phyloP scores from a whole-genome alignment of 2,329 filamentous ascomycete genomes.

The Diaporthe caulivora region DNA sequence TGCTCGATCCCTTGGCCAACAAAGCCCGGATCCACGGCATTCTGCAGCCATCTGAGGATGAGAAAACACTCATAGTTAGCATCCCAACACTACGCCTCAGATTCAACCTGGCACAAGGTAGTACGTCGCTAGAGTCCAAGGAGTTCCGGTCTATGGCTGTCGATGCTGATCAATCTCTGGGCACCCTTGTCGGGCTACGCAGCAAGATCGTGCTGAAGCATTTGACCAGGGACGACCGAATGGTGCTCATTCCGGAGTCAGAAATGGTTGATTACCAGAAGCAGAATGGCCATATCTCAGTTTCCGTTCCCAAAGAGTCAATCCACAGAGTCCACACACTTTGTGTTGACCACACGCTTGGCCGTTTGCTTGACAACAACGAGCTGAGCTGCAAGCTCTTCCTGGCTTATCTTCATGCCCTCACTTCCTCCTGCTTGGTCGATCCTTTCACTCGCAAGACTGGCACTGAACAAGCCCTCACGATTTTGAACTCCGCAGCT shows the following conservation, averaged over 20 bases:
- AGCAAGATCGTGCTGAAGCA: slow-evolving; percentile 61
- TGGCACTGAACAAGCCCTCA: slow-evolving; percentile 66
- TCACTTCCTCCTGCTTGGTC: slow-evolving; percentile 64
- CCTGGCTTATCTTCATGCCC: slow-evolving; percentile 64
- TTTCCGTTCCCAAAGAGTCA: slow-evolving; percentile 48
- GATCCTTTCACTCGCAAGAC: slow-evolving; percentile 62
- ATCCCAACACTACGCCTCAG: slow-evolving; percentile 61
- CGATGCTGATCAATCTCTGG: slow-evolving; percentile 59
- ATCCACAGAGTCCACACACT: slow-evolving; percentile 55
- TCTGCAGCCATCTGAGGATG: slow-evolving; percentile 35
- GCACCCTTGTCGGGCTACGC: slow-evolving; percentile 60
- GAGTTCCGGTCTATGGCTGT: slow-evolving; percentile 64
- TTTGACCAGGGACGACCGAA: slow-evolving; percentile 44
- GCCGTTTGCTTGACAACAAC: slow-evolving; percentile 63
- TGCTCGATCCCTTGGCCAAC: slow-evolving; percentile 54
- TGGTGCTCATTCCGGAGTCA: slow-evolving; percentile 53
- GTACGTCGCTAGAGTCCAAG: slow-evolving; percentile 53
- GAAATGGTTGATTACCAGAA: slow-evolving; percentile 45
- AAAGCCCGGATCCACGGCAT: slow-evolving; percentile 50
- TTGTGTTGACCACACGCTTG: slow-evolving; percentile 61
- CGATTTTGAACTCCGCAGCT: slow-evolving; percentile 61
- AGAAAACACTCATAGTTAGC: slow-evolving; percentile 50
- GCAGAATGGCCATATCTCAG: slow-evolving; percentile 47
- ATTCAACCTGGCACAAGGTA: slow-evolving; percentile 54
- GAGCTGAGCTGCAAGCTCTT: slow-evolving; percentile 64